Evolutionary conservation across 2,329 filamentous ascomycete genomes (phyloP), one percentile per base, ranked within the genome.

Genomic region (Tolypocladium capitatum): DNA sequence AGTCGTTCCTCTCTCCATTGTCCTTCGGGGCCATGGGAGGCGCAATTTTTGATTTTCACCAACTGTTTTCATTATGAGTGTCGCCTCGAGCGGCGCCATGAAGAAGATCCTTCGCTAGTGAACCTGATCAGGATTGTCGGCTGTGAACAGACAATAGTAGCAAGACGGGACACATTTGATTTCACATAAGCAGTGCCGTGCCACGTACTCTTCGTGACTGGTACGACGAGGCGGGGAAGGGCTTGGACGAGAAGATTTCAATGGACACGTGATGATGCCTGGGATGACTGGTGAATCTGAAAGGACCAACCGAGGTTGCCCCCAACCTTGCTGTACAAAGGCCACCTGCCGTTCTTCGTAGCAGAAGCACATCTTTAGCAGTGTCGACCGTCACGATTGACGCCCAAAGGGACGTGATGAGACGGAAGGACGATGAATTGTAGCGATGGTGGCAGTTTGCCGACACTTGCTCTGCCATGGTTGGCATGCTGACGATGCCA

Each of bases 21-120:
- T 68, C 69, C 69, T 74, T 74, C 68, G 71, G 69, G 70, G 69
- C 70, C 71, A 70, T 73, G 64, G 68, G 65, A 63, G 66, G 67
- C 66, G 70, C 43, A 75, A 74, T 74, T 74, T 75, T 75, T 74
- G 70, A 68, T 75, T 59, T 68, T 47, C 16, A 33, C 47, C 52
- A 42, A 46, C 24, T 48, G 56, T 71, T 74, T 74, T 74, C 71
- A 67, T 72, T 68, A 53, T 69, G 65, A 49, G 20, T 55, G 49
- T 52, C 59, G 64, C 66, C 63, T 62, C 40, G 65, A 34, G 68
- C 61, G 59, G 49, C 53, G 65, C 46, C 62, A 65, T 60, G 67
- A 72, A 61, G 70, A 73, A 72, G 69, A 68, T 42, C 40, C 6
- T 4, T 30, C 1, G 9, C 28, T 9, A 2, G 28, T 30, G 28